phyloP scores from a whole-genome alignment of 2,329 filamentous ascomycete genomes.

The Cyphellophora europaea region DNA sequence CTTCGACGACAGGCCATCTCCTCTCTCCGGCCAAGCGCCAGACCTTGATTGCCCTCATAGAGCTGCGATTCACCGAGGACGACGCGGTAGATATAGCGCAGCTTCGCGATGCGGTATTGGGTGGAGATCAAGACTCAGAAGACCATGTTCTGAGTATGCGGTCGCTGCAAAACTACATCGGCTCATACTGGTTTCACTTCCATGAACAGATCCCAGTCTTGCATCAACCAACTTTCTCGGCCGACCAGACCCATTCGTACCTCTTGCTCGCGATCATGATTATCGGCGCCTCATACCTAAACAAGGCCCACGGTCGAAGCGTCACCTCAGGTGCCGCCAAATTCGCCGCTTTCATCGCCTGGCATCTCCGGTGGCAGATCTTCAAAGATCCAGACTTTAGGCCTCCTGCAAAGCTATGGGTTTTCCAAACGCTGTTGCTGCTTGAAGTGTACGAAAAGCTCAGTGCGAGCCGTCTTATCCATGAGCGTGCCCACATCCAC shows the following conservation, averaged over 20 bases:
- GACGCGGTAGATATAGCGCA: constrained; percentile 63
- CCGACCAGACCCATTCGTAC: constrained; percentile 75
- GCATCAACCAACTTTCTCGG: constrained; percentile 85
- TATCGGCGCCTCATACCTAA: constrained; percentile 79
- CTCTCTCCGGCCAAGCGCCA: constrained; percentile 81
- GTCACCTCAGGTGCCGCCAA: constrained; percentile 66
- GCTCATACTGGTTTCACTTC: constrained; percentile 89
- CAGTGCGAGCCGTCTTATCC: constrained; percentile 81
- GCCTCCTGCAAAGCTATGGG: constrained; percentile 88
- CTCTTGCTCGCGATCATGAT: constrained; percentile 83
- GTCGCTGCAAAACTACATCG: constrained; percentile 93
- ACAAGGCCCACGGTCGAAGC: constrained; percentile 66
- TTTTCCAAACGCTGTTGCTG: constrained; percentile 81
- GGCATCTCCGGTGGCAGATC: constrained; percentile 86
- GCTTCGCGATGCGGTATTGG: constrained; percentile 42
- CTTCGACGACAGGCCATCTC: constrained; percentile 42
- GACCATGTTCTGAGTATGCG: constrained; percentile 64
- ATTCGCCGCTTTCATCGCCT: constrained; percentile 80
- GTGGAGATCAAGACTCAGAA: constrained; percentile 41
- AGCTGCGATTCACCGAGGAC: constrained; percentile 71
- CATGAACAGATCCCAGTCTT: constrained; percentile 89
- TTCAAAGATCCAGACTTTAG: constrained; percentile 85
- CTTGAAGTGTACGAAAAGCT: constrained; percentile 94
- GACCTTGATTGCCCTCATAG: constrained; percentile 73
- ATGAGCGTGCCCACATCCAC: constrained; percentile 90